Percentiles rank a stretch among this genome's conserved stretches.
These are phyloP conservation scores for Singerocomus rubriflavus DNA, from an alignment of 1,284 basidiomycete species.

Conservation along the genomic window DNA sequence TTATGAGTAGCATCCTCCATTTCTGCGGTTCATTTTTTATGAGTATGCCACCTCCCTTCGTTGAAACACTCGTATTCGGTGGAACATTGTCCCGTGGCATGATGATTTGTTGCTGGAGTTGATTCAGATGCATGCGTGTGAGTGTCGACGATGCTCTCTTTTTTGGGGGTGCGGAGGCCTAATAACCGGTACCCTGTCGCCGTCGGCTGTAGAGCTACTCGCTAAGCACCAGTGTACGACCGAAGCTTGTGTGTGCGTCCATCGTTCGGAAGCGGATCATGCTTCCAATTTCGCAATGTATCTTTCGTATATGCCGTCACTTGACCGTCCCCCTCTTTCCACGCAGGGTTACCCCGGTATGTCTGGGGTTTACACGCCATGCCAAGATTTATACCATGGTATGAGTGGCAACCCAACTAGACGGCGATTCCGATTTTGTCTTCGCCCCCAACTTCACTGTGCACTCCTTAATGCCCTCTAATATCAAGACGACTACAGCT, in stretches of 20 bases:
- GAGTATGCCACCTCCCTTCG: background rate
- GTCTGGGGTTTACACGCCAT: background rate
- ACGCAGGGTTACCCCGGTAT: background rate
- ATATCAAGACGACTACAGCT: conserved; percentile 7
- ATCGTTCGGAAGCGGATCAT: background rate
- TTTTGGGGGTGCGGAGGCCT: background rate
- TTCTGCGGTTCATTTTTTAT: background rate
- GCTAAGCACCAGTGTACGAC: background rate
- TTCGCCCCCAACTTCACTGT: background rate
- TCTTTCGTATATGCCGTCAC: background rate
- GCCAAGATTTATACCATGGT: background rate
- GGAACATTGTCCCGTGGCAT: background rate
- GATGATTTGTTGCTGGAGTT: background rate
- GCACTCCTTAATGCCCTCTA: background rate
- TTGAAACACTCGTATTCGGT: background rate
- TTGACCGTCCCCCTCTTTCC: background rate
- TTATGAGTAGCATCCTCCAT: background rate
- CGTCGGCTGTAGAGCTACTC: background rate
- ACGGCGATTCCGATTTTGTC: background rate
- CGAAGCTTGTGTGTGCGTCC: background rate
- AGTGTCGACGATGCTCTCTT: background rate
- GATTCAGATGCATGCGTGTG: background rate
- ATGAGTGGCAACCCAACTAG: background rate
- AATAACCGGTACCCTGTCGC: background rate
- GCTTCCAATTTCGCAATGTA: background rate